These are phyloP conservation scores for Physcomitrellopsis africana DNA, from an alignment of 225 moss, liverwort and hornwort species.

Conservation along the genomic window DNA sequence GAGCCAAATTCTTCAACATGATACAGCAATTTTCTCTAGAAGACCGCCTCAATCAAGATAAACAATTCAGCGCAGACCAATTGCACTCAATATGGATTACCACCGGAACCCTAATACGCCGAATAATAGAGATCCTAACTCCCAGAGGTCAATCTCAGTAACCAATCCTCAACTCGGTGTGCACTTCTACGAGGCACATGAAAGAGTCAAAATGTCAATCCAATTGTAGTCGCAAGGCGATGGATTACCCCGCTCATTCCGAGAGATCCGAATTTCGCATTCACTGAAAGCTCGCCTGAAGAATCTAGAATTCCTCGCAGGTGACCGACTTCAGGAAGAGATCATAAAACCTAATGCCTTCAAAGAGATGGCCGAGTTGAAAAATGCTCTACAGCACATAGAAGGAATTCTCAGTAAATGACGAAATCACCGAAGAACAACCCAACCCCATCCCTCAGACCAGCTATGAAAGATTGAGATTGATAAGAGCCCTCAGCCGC, in stretches of 20 bases:
- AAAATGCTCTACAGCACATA: not conserved
- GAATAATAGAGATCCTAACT: not conserved
- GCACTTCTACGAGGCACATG: not conserved
- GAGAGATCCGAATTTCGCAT: not conserved
- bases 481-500: not conserved
- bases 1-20: not conserved
- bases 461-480: not conserved
- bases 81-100: not conserved
- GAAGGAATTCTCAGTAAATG: not conserved
- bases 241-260: not conserved
- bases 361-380: not conserved
- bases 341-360: not conserved
- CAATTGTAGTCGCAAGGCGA: not conserved
- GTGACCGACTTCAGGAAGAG: not conserved
- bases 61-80: not conserved
- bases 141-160: not conserved
- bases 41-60: not conserved
- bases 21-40: not conserved
- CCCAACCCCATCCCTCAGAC: not conserved
- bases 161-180: not conserved
- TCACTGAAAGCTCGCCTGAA: not conserved
- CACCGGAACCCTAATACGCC: conserved; percentile 21
- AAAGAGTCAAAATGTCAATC: not conserved
- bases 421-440: not conserved
- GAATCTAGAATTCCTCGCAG: not conserved